A percentile compares a stretch with the other conserved stretches of the same genome.
These are phyloP conservation scores for Filosporella fistucella DNA, from an alignment of 495 filamentous ascomycete species.

Conservation along the genomic window DNA sequence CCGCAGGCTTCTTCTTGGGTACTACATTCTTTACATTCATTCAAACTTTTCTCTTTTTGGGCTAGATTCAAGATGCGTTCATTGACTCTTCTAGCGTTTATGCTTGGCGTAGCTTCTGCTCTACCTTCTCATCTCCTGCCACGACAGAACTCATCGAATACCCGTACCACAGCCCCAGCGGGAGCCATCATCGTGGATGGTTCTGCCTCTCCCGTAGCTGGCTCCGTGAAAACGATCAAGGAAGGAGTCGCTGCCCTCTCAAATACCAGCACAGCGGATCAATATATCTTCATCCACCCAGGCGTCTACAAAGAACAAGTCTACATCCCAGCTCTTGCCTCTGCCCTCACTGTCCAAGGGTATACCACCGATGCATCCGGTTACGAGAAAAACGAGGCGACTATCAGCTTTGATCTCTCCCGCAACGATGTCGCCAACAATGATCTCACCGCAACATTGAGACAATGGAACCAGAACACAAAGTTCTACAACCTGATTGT, in stretches of 20 bases:
- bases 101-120: neutral
- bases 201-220: neutral
- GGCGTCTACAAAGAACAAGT: slow-evolving; percentile 58
- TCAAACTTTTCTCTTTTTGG: no score
- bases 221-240: slow-evolving; percentile 8
- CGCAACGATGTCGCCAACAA: slow-evolving; percentile 10
- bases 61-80: neutral
- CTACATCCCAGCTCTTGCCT: slow-evolving; percentile 32
- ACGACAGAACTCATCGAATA: neutral
- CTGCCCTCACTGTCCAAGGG: slow-evolving; percentile 17
- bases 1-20: no score
- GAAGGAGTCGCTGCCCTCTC: slow-evolving; percentile 15
- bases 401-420: slow-evolving; percentile 39
- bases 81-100: neutral
- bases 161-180: slow-evolving; percentile 3
- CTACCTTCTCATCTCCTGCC: neutral
- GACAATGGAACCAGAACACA: slow-evolving; percentile 17
- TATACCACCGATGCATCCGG: slow-evolving; percentile 14
- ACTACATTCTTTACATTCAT: no score
- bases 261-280: slow-evolving; percentile 17
- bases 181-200: slow-evolving; percentile 17
- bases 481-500: slow-evolving; percentile 20
- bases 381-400: slow-evolving; percentile 55
- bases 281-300: slow-evolving; percentile 60
- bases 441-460: slow-evolving; percentile 17